Conservation (phyloP, 1,139 yeast genomes). For the Suhomyces bolitotheri region DNA sequence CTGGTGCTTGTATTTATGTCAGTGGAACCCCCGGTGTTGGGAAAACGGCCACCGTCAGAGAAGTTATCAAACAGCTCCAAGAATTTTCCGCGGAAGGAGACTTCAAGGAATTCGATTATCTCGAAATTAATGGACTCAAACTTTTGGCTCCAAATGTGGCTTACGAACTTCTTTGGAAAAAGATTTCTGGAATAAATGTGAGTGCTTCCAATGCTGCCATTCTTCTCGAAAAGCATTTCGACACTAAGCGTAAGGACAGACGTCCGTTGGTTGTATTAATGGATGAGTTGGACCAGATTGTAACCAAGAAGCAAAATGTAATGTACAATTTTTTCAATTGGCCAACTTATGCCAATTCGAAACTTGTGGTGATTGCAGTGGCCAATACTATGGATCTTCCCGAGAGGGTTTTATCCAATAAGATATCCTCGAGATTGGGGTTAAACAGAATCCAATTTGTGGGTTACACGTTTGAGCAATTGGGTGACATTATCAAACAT, state of each 20-base stretch:
- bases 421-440: slow-evolving; percentile 89
- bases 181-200: slow-evolving; percentile 61
- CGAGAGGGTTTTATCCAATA: slow-evolving; percentile 81
- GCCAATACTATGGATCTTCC: slow-evolving; percentile 98
- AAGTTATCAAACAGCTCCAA: slow-evolving; percentile 70
- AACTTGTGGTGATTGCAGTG: slow-evolving; percentile 83
- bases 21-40: slow-evolving; percentile 99
- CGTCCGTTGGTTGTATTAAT: slow-evolving; percentile 73
- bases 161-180: slow-evolving; percentile 80
- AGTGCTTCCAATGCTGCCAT: slow-evolving; percentile 62
- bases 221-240: slow-evolving; percentile 41
- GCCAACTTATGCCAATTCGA: slow-evolving; percentile 85
- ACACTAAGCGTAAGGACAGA: slow-evolving; percentile 18
- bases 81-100: slow-evolving; percentile 47
- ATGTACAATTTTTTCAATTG: slow-evolving; percentile 97
- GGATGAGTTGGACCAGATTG: slow-evolving; percentile 93
- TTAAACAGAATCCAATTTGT: slow-evolving; percentile 82
- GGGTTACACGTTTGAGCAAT: slow-evolving; percentile 81
- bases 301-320: slow-evolving; percentile 80
- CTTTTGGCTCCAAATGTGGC: slow-evolving; percentile 82
- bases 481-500: slow-evolving; percentile 71
- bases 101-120: slow-evolving; percentile 61
- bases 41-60: slow-evolving; percentile 89
- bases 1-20: slow-evolving; percentile 84
- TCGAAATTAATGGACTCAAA: slow-evolving; percentile 91